These are phyloP conservation scores for Amanita jacksonii DNA, from an alignment of 768 basidiomycete genomes.

Conservation along the genomic window DNA sequence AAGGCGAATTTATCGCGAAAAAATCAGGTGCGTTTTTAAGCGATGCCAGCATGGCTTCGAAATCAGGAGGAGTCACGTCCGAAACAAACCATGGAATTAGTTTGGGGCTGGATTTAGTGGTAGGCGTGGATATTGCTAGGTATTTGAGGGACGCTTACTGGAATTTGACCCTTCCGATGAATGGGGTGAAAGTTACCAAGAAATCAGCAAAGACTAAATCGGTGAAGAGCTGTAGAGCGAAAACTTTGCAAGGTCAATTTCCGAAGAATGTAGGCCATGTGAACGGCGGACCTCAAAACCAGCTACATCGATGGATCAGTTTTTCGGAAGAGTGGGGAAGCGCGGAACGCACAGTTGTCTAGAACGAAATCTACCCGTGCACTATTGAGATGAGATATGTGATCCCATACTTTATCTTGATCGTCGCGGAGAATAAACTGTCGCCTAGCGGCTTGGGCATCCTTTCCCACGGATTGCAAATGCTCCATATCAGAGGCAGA, in stretches of 20 bases:
- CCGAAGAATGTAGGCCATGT: neutral
- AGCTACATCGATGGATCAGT: slow-evolving; percentile 34
- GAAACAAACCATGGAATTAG: slow-evolving; percentile 97
- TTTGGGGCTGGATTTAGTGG: slow-evolving; percentile 56
- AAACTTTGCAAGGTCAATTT: neutral
- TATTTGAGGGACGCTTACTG: slow-evolving; percentile 71
- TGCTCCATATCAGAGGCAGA: slow-evolving; percentile 74
- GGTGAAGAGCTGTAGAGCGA: slow-evolving; percentile 65
- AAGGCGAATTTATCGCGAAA: slow-evolving; percentile 29
- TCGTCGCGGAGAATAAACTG: slow-evolving; percentile 83
- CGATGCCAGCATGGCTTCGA: slow-evolving; percentile 43
- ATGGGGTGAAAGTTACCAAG: slow-evolving; percentile 80
- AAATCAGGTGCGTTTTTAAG: slow-evolving; percentile 54
- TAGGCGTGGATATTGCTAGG: no score
- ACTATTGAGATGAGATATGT: slow-evolving; percentile 46
- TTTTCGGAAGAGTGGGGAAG: neutral
- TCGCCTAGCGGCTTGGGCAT: slow-evolving; percentile 69
- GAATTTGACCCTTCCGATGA: slow-evolving; percentile 74
- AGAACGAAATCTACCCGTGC: slow-evolving; percentile 77
- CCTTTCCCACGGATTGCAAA: slow-evolving; percentile 73
- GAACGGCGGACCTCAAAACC: slow-evolving; percentile 69
- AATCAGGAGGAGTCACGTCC: slow-evolving; percentile 86
- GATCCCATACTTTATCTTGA: slow-evolving; percentile 62
- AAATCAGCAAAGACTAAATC: slow-evolving; percentile 93
- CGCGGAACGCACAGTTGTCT: slow-evolving; percentile 63